Evolutionary conservation across 164 flowering plant species (phyloP), one percentile per base, ranked within the genome.

Genomic region (Stephania japonica): DNA sequence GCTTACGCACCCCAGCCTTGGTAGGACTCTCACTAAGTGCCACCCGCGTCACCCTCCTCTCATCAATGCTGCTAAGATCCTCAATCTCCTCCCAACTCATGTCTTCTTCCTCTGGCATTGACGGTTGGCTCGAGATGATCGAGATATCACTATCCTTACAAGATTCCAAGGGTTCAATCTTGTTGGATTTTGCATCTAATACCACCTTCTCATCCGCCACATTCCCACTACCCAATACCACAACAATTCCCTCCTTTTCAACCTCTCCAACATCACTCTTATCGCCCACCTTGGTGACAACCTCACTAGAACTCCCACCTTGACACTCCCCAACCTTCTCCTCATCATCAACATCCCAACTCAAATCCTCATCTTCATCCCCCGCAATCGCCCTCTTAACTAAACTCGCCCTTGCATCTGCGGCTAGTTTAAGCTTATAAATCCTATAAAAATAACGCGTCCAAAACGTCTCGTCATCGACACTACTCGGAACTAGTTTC

Each of bases 41-140:
- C 64, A 25, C 81, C 69, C 81, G 49, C 13, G 62, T 77, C 64
- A 32, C 81, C 70, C 82, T 87, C 66, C 66, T 83, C 70, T 85
- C 93, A 75, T 88, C 91, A 61, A 53, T 76, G 76, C 87, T 87
- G 38, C 87, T 90, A 74, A 86, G 75, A 79, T 92, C 92, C 77
- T 92, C 97, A 80, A 94, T 89, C 77, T 92, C 90, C 82, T 94
- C 98, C 98, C 97, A 94, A 5, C 91, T 90, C 70, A 90, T 78
- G 63, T 91, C 98, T 42, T 88, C 93, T 72, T 87, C 98, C 81
- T 84, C 94, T 0, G 85, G 84, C 65, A 82, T 44, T 0, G 86
- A 78, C 0, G 80, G 81, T 73, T 87, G 91, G 76, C 84, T 90
- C 4, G 95, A 89, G 1, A 92, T 82, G 64, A 88, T 81, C 0